Evolutionary conservation across 192 early-diverging fungal genomes (phyloP).

Genomic region (Obelidium mucronatum): DNA sequence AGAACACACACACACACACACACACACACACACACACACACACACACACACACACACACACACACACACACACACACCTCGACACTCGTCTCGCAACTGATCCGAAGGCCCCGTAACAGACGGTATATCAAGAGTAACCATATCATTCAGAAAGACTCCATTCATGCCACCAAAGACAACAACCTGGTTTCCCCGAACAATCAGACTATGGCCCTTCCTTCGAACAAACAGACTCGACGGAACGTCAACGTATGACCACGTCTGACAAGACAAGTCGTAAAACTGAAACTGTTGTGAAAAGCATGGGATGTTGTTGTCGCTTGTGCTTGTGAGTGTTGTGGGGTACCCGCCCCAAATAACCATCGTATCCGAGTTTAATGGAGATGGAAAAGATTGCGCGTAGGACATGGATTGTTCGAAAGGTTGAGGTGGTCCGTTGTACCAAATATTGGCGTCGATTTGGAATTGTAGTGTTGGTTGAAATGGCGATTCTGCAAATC

Average conservation of each 20-base stretch:
- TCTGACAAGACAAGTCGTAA: conserved; percentile 25
- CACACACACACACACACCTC: too few species aligned
- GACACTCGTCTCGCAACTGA: conserved; percentile 10
- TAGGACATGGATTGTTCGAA: conserved; percentile 3
- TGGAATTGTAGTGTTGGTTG: conserved; percentile 33
- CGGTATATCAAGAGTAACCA: conserved; percentile 13
- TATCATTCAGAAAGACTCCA: conserved; percentile 23
- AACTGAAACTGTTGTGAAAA: conserved; percentile 33
- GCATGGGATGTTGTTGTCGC: conserved; percentile 15
- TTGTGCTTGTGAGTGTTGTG: neutral
- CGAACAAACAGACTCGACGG: neutral
- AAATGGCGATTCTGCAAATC: conserved; percentile 5
- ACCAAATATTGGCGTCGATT: conserved; percentile 46
- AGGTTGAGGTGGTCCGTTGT: conserved; percentile 35
- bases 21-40: too few species aligned
- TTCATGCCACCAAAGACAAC: conserved; percentile 22
- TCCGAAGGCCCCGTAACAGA: neutral
- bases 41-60: too few species aligned
- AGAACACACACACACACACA: too few species aligned
- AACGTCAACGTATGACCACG: conserved; percentile 26
- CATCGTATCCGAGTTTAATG: neutral
- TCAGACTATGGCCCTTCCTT: conserved; percentile 26
- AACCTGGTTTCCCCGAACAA: conserved; percentile 1
- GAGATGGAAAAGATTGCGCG: neutral
- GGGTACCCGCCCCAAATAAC: conserved; percentile 29